These are phyloP conservation scores for Turritis glabra DNA, from an alignment of 345 rosid genomes.

Conservation along the genomic window DNA sequence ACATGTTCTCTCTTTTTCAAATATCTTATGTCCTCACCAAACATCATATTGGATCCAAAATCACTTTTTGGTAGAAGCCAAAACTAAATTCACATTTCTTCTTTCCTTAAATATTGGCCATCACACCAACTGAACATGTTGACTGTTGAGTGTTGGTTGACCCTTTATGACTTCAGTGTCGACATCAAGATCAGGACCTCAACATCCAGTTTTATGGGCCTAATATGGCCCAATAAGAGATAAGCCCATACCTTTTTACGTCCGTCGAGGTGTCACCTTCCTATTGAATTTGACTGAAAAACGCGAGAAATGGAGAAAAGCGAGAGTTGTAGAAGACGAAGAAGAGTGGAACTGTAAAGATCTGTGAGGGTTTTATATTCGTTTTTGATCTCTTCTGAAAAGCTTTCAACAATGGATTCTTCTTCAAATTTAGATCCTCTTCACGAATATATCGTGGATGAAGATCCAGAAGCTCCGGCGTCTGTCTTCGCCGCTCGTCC, in stretches of 20 bases:
- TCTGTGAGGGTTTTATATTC: not conserved
- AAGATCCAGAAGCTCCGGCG: conserved; percentile 38
- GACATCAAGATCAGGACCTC: too few species aligned
- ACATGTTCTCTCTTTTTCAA: too few species aligned
- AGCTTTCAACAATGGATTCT: conserved; percentile 46
- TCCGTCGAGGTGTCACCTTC: conserved; percentile 15
- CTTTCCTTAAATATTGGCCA: too few species aligned
- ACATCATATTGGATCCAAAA: too few species aligned
- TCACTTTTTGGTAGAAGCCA: too few species aligned
- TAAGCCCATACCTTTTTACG: not conserved
- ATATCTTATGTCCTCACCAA: too few species aligned
- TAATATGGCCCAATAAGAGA: not conserved
- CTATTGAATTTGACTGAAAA: conserved; percentile 11
- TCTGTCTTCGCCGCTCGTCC: conserved; percentile 63
- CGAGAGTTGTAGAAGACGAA: not conserved
- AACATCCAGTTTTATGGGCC: not conserved
- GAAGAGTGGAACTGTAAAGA: conserved; percentile 12
- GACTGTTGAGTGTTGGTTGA: too few species aligned
- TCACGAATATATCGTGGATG: conserved; percentile 50
- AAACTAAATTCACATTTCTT: too few species aligned
- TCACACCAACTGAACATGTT: too few species aligned
- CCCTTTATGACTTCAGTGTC: too few species aligned
- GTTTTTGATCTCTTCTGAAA: not conserved
- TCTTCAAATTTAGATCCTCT: conserved; percentile 49
- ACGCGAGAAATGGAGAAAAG: conserved; percentile 1